A percentile compares a stretch with the other conserved stretches of the same genome.
phyloP scores from a whole-genome alignment of 1,284 basidiomycete species.

The Ceratobasidium papillatum region DNA sequence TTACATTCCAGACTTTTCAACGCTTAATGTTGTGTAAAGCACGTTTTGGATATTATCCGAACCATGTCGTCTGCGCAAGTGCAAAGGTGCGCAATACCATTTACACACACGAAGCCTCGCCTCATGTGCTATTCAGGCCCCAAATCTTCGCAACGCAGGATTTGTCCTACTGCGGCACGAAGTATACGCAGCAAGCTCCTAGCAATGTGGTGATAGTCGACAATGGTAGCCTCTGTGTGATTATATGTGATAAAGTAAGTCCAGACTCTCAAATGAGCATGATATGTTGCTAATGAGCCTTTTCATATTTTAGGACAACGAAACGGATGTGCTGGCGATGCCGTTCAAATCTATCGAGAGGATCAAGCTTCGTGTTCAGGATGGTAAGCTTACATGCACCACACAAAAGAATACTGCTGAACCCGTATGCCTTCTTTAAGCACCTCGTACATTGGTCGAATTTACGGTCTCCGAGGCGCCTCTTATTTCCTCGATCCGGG shows the following conservation, averaged over 20 bases:
- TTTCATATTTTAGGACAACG: not conserved
- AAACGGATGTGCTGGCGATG: conserved; percentile 22
- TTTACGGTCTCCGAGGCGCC: conserved; percentile 24
- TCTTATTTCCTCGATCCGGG: conserved; percentile 25
- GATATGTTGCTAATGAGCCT: too few relatives aligned
- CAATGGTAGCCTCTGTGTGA: conserved; percentile 16
- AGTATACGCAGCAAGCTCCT: conserved; percentile 23
- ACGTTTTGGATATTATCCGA: conserved; percentile 32
- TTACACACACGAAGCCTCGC: too few relatives aligned
- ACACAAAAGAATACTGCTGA: not conserved
- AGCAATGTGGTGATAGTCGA: conserved; percentile 29
- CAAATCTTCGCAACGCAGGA: conserved; percentile 30
- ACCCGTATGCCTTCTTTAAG: not conserved
- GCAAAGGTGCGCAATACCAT: not conserved
- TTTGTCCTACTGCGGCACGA: conserved; percentile 27
- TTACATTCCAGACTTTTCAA: not conserved
- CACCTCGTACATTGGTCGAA: conserved; percentile 3
- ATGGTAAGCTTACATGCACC: not conserved
- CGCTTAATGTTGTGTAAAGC: not conserved
- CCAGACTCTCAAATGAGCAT: not conserved
- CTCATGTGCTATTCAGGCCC: conserved; percentile 8
- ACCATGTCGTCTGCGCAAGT: conserved; percentile 24
- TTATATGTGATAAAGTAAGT: conserved; percentile 30
- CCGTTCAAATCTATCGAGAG: not conserved
- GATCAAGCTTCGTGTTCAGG: conserved; percentile 8